A percentile compares a stretch with the other conserved stretches of the same genome.
Evolutionary conservation across 495 filamentous ascomycete species (phyloP).

Genomic region (Aspergillus panamensis): DNA sequence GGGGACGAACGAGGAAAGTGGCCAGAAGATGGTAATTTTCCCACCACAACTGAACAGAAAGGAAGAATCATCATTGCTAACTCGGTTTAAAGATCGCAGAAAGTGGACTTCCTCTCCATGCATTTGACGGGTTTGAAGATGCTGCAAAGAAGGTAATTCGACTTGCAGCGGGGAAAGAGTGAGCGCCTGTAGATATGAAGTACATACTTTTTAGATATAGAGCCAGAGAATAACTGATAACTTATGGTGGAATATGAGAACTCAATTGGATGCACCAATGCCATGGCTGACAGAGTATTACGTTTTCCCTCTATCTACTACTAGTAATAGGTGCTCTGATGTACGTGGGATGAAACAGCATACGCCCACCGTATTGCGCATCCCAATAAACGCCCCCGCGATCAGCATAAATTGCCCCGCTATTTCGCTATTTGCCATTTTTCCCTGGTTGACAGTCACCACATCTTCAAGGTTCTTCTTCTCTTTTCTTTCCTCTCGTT

Average conservation of each 20-base stretch:
- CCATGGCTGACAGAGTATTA: background rate
- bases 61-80: slow-evolving; percentile 15
- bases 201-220: background rate
- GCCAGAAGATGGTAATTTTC: slow-evolving; percentile 60
- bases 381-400: slow-evolving; percentile 13
- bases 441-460: slow-evolving; percentile 3
- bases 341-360: background rate
- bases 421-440: slow-evolving; percentile 5
- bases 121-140: slow-evolving; percentile 79
- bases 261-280: background rate
- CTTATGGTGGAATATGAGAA: background rate
- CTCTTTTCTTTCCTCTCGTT: slow-evolving; percentile 1
- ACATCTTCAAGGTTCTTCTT: background rate
- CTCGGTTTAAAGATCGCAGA: slow-evolving; percentile 54
- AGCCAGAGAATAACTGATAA: background rate
- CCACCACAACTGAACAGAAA: background rate
- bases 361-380: background rate
- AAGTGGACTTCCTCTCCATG: slow-evolving; percentile 67
- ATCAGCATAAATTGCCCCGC: slow-evolving; percentile 16
- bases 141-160: slow-evolving; percentile 47
- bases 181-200: background rate
- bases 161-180: background rate
- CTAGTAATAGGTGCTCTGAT: background rate
- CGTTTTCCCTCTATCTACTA: no score
- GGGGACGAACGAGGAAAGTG: slow-evolving; percentile 77